Evolutionary conservation across 78 protist species (phyloP), one percentile per base, ranked within the genome.

Genomic region (Diacronema lutheri): DNA sequence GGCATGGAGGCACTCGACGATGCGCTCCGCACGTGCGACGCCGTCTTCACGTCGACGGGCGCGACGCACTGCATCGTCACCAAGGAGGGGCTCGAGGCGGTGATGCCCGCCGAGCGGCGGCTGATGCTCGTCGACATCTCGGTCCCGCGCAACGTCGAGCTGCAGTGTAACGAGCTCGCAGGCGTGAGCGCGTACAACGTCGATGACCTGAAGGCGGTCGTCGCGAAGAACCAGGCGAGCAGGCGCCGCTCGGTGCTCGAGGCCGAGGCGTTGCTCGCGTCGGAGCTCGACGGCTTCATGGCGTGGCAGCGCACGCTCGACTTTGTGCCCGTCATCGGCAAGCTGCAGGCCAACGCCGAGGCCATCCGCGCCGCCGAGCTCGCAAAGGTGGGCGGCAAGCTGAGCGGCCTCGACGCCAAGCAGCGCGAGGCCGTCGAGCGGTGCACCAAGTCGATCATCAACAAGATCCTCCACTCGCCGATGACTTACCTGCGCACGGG

Each of bases 131-230:
- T 86, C 23, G 89, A 86, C 79, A 86, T 86, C 37, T 56, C 83
- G 40, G 89, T 85, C 16, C 89, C 89, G 4, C 77, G 81, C 85
- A 86, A 86, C 79, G 79, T 86, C 31, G 89, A 78, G 58, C 13
- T 65, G 55, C 44, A 46, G 81, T 56, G 73, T 61, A 81, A 81
- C 60, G 73, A 81, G 1, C 33, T 81, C 21, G 61, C 1, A 11
- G 50, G 41, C 46, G 84, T 86, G 26, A 11, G 1, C n/a, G 89
- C 89, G 50, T 86, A 86, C 78, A 73, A 86, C 64, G 89, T 86
- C 33, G 89, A 86, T 79, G 89, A 86, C 85, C 79, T 86, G n/a
- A 86, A 86, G 89, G 73, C 66, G 61, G 89, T 86, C 11, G 83
- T 86, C 44, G 89, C 81, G 41, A 79, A 78, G n/a, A 86, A 86